Base-by-base conservation (phyloP, 192 early-diverging fungal species). In the Entomortierella lignicola region DNA sequence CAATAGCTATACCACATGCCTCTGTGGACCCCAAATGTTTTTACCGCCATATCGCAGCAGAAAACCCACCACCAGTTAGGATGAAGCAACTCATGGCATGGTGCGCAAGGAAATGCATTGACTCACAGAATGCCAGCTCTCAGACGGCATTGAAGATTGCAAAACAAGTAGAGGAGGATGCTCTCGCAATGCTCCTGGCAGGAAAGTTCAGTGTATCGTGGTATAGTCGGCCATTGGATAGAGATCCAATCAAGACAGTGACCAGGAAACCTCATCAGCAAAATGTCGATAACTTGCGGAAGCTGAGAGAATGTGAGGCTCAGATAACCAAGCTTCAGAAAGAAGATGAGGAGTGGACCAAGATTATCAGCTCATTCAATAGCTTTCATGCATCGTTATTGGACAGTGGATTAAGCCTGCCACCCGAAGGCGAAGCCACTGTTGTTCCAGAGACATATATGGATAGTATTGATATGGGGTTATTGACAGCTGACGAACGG, bases 21-120 rank as follows among this genome's bases (percentile, higher is more conserved):
- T 69, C 75, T 15, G 55, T 79, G 15, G 75, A 79, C 25, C 32
- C 75, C n/a, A 79, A 37, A 34, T 58, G 25, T 21, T 79, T 79
- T 37, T 79, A 57, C 37, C 66, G 75, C 7, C 75, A 79, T 53
- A 79, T 79, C 42, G 69, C 75, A 52, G 62, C 75, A 42, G 75
- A 79, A 3, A 57, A 66, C 13, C 63, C 75, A 27, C 67, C 61
- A 2, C 75, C 75, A 23, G 26, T 79, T 29, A 67, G 75, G 42
- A 79, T 79, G 75, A 69, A 66, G 52, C 75, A 79, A 31, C 44
- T 79, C 4, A 70, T 79, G 75, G 51, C 75, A 37, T 79, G 75
- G 75, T 70, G 75, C 8, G 56, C 67, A n/a, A 56, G 75, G 25
- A 64, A 61, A 39, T 34, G 23, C 2, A 79, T 79, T 12, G 75